phyloP scores from a whole-genome alignment of 176 grass and related monocot species.

The Urochloa ruziziensis region DNA sequence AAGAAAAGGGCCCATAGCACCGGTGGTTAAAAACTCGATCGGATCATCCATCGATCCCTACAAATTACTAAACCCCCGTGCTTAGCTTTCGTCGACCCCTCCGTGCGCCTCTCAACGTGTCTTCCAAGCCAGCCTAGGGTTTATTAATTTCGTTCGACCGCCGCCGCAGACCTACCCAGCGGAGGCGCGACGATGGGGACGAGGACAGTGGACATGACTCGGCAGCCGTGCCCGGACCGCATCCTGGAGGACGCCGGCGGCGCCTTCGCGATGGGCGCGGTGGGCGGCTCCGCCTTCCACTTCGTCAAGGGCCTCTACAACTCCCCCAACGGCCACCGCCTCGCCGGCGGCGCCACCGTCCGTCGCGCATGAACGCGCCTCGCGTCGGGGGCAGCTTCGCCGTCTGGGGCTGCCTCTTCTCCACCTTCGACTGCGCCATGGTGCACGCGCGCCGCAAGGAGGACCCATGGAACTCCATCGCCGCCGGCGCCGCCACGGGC shows the following conservation, averaged over 20 bases:
- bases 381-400: slow-evolving; percentile 51
- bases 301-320: slow-evolving; percentile 51
- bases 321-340: slow-evolving; percentile 55
- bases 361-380: slow-evolving; percentile 53
- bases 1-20: too few relatives aligned
- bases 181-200: background rate
- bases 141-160: background rate
- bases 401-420: slow-evolving; percentile 54
- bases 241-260: slow-evolving; percentile 52
- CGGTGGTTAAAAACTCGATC: too few relatives aligned
- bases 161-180: background rate
- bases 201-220: background rate
- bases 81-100: background rate
- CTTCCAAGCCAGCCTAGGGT: background rate
- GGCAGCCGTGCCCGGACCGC: slow-evolving; percentile 58
- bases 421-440: slow-evolving; percentile 57
- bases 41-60: too few relatives aligned
- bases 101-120: background rate
- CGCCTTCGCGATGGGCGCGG: slow-evolving; percentile 49
- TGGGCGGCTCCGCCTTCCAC: slow-evolving; percentile 55
- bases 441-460: slow-evolving; percentile 62
- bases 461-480: slow-evolving; percentile 70
- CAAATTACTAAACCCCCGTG: background rate
- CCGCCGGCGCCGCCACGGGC: slow-evolving; percentile 43
- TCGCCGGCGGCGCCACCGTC: slow-evolving; percentile 47